Evolutionary conservation across 441 rosid genomes (phyloP).

Genomic region (Mallotus japonicus): DNA sequence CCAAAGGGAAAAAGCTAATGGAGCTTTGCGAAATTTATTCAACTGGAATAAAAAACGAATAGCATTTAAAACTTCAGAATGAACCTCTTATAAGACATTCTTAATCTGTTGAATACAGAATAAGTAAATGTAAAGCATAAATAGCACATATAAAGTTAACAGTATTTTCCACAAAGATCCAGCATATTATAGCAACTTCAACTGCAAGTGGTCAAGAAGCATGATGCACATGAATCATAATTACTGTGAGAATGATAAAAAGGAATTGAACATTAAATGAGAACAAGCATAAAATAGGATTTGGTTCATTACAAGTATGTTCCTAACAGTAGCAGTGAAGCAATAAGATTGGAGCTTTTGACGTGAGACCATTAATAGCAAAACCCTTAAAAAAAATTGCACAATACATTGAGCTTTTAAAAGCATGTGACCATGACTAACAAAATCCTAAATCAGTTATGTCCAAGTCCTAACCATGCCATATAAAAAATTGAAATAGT

Average conservation of each 20-base stretch:
- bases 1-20: too few species aligned
- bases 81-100: too few species aligned
- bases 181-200: slow-evolving; percentile 5
- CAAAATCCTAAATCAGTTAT: neutral
- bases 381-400: neutral
- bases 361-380: neutral
- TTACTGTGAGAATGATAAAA: neutral
- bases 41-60: too few species aligned
- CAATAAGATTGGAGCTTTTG: neutral
- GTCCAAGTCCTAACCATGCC: neutral
- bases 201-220: neutral
- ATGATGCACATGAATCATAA: neutral
- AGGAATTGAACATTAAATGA: neutral
- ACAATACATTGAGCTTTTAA: neutral
- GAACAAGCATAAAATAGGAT: neutral
- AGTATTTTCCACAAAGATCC: neutral
- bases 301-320: neutral
- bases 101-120: too few species aligned
- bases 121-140: neutral
- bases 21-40: too few species aligned
- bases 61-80: too few species aligned
- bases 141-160: neutral
- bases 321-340: neutral
- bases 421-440: neutral
- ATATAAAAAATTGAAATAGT: neutral